These are phyloP conservation scores for Arxiozyma bovina DNA, from an alignment of 1,139 yeast species.

Conservation along the genomic window DNA sequence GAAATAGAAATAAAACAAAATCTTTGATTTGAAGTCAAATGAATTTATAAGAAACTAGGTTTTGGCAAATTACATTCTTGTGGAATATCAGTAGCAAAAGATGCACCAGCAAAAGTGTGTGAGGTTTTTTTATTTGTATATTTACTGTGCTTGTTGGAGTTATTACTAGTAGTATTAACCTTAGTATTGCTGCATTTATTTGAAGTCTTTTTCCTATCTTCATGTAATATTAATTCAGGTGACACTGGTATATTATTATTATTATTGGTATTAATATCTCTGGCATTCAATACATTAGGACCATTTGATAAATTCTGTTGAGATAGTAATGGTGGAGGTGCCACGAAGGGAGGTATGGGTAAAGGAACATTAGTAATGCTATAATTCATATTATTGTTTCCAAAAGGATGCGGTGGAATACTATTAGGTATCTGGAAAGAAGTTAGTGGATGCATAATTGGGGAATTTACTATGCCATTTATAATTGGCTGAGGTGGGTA, in stretches of 20 bases:
- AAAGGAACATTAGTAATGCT: slow-evolving; percentile 1
- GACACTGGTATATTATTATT: neutral
- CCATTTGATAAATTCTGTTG: slow-evolving; percentile 2
- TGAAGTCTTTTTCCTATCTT: neutral
- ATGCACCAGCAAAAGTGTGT: slow-evolving; percentile 29
- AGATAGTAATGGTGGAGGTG: slow-evolving; percentile 1
- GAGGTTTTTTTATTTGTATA: slow-evolving; percentile 6
- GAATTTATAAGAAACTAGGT: slow-evolving; percentile 12
- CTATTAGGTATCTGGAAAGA: neutral
- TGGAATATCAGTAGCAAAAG: slow-evolving; percentile 29
- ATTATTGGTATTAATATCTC: neutral
- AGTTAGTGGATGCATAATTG: slow-evolving; percentile 1
- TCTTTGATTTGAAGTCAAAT: neutral
- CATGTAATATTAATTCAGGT: neutral
- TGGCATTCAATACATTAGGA: neutral
- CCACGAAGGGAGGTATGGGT: neutral
- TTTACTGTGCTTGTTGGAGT: neutral
- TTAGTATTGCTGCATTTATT: neutral
- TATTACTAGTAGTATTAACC: neutral
- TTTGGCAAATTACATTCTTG: slow-evolving; percentile 19
- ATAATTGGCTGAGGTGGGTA: neutral
- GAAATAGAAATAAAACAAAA: slow-evolving; percentile 2
- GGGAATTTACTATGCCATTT: neutral
- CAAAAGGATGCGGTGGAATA: slow-evolving; percentile 2
- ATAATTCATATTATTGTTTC: slow-evolving; percentile 1